These are phyloP conservation scores for Evernia prunastri DNA, from an alignment of 495 filamentous ascomycete genomes.

Conservation along the genomic window DNA sequence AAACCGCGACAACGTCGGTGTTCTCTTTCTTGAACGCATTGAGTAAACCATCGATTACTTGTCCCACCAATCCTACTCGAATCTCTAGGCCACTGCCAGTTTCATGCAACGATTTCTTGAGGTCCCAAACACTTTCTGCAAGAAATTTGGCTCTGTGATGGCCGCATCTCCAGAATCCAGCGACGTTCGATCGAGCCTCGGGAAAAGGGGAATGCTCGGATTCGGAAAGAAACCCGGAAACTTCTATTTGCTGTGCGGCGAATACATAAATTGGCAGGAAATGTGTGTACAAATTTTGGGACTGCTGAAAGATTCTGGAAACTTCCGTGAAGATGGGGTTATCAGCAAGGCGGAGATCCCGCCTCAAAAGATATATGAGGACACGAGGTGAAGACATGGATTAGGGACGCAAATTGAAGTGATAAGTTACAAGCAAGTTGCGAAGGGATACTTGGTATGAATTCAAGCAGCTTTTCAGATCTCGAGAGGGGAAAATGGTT, in stretches of 20 bases:
- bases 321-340: constrained; percentile 59
- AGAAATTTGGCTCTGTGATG: constrained; percentile 61
- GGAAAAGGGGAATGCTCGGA: constrained; percentile 46
- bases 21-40: constrained; percentile 37
- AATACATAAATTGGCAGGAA: constrained; percentile 61
- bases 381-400: constrained; percentile 34
- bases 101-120: constrained; percentile 50
- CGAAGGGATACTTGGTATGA: not conserved
- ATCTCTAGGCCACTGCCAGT: constrained; percentile 54
- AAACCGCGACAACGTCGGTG: constrained; percentile 51
- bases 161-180: constrained; percentile 60
- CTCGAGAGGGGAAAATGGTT: too few species aligned
- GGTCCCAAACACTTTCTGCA: constrained; percentile 59
- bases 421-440: not conserved
- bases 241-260: constrained; percentile 57
- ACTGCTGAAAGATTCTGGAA: constrained; percentile 32
- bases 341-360: constrained; percentile 61
- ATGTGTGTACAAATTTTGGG: constrained; percentile 53
- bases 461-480: too few species aligned
- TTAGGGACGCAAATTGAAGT: not conserved
- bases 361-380: constrained; percentile 56
- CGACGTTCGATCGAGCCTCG: constrained; percentile 50
- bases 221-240: constrained; percentile 55
- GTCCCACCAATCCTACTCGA: constrained; percentile 51
- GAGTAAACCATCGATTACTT: constrained; percentile 48